Conservation (phyloP, 768 basidiomycete genomes). For the Daedaleopsis nitida region DNA sequence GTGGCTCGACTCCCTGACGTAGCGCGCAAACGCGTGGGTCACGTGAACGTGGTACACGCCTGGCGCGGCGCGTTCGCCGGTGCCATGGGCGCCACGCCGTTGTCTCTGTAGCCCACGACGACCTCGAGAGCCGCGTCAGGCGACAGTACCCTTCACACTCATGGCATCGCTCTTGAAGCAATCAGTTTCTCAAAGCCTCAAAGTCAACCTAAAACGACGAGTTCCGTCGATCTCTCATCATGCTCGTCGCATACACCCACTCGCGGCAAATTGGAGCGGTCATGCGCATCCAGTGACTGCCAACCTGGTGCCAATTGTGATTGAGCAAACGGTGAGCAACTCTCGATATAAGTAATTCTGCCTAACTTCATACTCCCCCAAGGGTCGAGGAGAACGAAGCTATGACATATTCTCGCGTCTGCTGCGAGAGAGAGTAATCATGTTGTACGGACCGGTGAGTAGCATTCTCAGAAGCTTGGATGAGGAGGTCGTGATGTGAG, state of each 20-base stretch:
- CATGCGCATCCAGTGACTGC: constrained; percentile 14
- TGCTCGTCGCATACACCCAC: constrained; percentile 54
- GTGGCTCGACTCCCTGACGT: constrained; percentile 9
- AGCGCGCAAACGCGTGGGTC: constrained; percentile 28
- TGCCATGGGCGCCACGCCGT: neutral
- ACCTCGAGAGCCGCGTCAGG: neutral
- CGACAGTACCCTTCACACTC: no score
- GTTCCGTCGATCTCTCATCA: constrained; percentile 1
- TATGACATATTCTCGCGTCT: constrained; percentile 97
- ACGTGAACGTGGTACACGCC: constrained; percentile 27
- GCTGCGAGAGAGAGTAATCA: constrained; percentile 90
- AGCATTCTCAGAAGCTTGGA: neutral
- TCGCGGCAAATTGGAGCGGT: constrained; percentile 37
- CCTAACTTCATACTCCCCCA: constrained; percentile 9
- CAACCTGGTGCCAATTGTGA: constrained; percentile 85
- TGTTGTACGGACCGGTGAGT: constrained; percentile 89
- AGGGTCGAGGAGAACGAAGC: constrained; percentile 86
- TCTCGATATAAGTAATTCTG: neutral
- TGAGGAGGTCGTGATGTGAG: neutral
- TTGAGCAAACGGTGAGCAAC: constrained; percentile 77
- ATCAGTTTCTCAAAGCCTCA: neutral
- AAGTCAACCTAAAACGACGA: neutral
- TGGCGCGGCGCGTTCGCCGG: neutral
- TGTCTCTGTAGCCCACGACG: no score
- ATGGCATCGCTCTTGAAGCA: constrained; percentile 1